Percentiles rank a stretch among this genome's conserved stretches.
These are phyloP conservation scores for Cryptococcus sp. DNA, from an alignment of 1,284 basidiomycete species.

Conservation along the genomic window DNA sequence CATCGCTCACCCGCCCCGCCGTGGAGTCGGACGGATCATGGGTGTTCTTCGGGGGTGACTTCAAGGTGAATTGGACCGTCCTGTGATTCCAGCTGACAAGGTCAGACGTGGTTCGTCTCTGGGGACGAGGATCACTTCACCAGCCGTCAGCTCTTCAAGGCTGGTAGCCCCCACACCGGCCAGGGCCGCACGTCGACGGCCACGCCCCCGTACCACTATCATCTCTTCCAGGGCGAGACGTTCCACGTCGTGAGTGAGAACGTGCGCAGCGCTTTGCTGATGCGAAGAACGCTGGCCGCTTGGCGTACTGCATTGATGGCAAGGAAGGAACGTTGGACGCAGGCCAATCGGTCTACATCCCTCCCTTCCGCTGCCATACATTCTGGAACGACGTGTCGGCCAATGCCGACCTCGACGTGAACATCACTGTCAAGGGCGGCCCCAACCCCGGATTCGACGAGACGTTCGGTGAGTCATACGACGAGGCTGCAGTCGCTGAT, in stretches of 20 bases:
- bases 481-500: neutral
- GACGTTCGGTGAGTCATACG: constrained; percentile 24
- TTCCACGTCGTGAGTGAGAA: constrained; percentile 37
- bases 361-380: constrained; percentile 42
- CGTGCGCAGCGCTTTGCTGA: neutral
- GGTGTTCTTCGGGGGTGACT: constrained; percentile 27
- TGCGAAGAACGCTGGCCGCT: constrained; percentile 28
- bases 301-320: constrained; percentile 48
- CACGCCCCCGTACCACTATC: constrained; percentile 46
- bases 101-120: constrained; percentile 3
- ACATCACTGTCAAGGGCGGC: constrained; percentile 41
- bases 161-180: constrained; percentile 34
- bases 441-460: constrained; percentile 46
- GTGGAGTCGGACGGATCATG: constrained; percentile 12
- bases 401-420: constrained; percentile 42
- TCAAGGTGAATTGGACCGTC: constrained; percentile 17
- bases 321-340: constrained; percentile 37
- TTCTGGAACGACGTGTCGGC: constrained; percentile 42
- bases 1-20: too few species aligned
- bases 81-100: neutral
- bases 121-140: constrained; percentile 23
- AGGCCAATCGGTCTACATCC: constrained; percentile 40
- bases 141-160: constrained; percentile 41
- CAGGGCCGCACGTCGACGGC: constrained; percentile 32
- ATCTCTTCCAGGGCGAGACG: constrained; percentile 43